phyloP scores from a whole-genome alignment of 2,329 filamentous ascomycete species.

The Alternaria sp. region DNA sequence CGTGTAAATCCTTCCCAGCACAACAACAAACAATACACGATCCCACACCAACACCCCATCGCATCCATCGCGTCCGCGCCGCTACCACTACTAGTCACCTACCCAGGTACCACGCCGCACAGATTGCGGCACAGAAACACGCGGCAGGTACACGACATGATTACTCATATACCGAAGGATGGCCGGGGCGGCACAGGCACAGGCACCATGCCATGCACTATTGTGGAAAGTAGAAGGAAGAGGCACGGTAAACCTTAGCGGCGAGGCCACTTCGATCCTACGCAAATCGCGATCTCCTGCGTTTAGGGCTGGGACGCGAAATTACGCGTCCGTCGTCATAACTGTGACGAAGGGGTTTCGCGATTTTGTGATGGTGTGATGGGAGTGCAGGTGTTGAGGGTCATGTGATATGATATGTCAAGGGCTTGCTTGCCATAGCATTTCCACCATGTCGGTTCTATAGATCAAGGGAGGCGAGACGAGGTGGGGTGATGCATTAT shows the following conservation, averaged over 20 bases:
- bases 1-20: background rate
- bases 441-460: background rate
- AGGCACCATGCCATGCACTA: no score
- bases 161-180: background rate
- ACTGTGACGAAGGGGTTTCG: background rate
- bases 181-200: background rate
- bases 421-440: background rate
- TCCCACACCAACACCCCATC: background rate
- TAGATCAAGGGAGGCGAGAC: background rate
- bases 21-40: background rate
- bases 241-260: background rate
- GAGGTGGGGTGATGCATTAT: background rate
- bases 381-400: background rate
- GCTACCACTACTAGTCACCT: background rate
- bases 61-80: background rate
- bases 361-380: background rate
- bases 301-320: background rate
- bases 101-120: background rate
- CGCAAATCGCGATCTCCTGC: background rate
- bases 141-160: background rate
- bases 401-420: background rate
- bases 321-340: background rate
- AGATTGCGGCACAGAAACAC: background rate
- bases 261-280: background rate
- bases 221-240: background rate